Conservation (phyloP, 345 rosid genomes). For the Dipteronia dyeriana region DNA sequence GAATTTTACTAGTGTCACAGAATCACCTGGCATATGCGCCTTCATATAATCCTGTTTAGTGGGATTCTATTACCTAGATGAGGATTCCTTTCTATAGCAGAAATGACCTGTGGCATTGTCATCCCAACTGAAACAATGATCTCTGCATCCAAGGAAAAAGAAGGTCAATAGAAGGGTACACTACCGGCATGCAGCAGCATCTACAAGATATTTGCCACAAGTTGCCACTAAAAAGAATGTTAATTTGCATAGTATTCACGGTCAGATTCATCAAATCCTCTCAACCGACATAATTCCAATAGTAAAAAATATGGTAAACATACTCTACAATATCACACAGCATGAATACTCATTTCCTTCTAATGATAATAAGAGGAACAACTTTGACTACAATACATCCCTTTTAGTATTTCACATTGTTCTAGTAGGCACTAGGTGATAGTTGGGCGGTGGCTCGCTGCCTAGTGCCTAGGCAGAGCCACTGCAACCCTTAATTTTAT, state of each 20-base stretch:
- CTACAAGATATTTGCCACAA: not conserved
- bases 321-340: not conserved
- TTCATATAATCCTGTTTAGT: slow-evolving; percentile 51
- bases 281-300: not conserved
- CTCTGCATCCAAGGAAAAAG: slow-evolving; percentile 44
- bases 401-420: too few species aligned
- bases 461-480: too few species aligned
- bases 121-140: slow-evolving; percentile 85
- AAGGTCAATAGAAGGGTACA: not conserved
- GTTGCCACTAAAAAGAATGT: not conserved
- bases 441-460: too few species aligned
- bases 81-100: slow-evolving; percentile 52
- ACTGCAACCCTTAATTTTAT: too few species aligned
- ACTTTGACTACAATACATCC: not conserved
- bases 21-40: not conserved
- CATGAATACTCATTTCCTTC: not conserved
- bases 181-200: not conserved
- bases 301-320: not conserved
- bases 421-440: too few species aligned
- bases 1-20: not conserved
- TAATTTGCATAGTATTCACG: not conserved
- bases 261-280: not conserved
- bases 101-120: slow-evolving; percentile 84
- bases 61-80: slow-evolving; percentile 56
- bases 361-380: not conserved